These are phyloP conservation scores for Ceratobasidium sp. DNA, from an alignment of 1,284 basidiomycete genomes.

Conservation along the genomic window DNA sequence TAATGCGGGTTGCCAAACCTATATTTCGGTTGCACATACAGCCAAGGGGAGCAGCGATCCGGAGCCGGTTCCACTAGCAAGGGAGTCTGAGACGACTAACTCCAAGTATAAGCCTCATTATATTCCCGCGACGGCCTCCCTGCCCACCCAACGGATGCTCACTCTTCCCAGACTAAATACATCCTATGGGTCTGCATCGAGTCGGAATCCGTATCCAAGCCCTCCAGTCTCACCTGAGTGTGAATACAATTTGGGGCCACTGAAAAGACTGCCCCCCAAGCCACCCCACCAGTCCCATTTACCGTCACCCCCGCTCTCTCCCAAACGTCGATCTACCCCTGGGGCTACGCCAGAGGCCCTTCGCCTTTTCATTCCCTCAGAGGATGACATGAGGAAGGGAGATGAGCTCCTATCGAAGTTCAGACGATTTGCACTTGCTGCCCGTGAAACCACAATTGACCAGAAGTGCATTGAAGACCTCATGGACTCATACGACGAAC, in stretches of 20 bases:
- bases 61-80: background rate
- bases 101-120: constrained; percentile 24
- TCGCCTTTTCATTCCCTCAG: background rate
- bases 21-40: no score
- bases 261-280: background rate
- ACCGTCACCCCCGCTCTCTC: constrained; percentile 15
- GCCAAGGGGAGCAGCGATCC: no score
- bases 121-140: constrained; percentile 11
- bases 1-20: no score
- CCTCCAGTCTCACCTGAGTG: background rate
- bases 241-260: background rate
- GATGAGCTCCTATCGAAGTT: constrained; percentile 7
- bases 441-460: constrained; percentile 15
- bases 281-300: background rate
- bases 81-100: background rate
- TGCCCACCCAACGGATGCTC: background rate
- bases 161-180: no score
- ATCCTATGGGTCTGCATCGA: no score
- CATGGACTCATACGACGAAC: background rate
- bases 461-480: constrained; percentile 3
- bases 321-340: constrained; percentile 3
- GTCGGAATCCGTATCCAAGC: background rate
- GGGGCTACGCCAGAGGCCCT: background rate
- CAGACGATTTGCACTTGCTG: constrained; percentile 18
- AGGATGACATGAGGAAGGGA: no score